Evolutionary conservation across 345 rosid genomes (phyloP), one percentile per base, ranked within the genome.

Genomic region (Populus euphratica): DNA sequence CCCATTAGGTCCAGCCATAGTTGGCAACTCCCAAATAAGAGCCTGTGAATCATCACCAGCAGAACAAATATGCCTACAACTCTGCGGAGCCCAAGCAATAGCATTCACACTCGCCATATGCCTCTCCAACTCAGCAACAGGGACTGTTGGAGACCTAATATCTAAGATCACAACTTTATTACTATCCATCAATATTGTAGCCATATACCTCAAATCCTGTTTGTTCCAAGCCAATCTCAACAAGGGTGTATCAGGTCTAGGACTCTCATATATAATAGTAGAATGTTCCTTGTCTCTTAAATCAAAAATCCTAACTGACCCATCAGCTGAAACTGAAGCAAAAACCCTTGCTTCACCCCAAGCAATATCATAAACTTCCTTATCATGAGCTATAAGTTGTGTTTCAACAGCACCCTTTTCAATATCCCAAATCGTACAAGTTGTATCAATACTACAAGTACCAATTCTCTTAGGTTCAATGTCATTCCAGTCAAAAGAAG

Each of bases 401-500:
- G 99, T 95, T 81, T 95, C 99, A 0, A 93, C 99, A 2, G 43
- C 87, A 11, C 85, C 84, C 69, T 86, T 91, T 77, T 95, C 98
- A 20, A 95, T 87, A 83, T 95, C 99, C 99, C 98, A 93, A 29
- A 95, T 88, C 4, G 98, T 95, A 77, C 99, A 95, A 0, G 99
- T 95, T 27, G 98, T 95, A 59, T 95, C 99, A 69, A 95, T 93
- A 76, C 96, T 92, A 67, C 89, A 93, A 25, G 98, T 93, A 8
- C 94, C 99, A n/a, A 96, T 76, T 17, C 98, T 82, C 74, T 91
- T 90, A 2, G 99, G 98, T 82, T 96, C 99, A 0, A 93, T 79
- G 69, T 92, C 94, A 82, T 96, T 96, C 98, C 99, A 93, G 61
- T 96, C 99, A 76, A 96, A 96, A 39, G 99, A 96, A 14, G 99